phyloP scores from a whole-genome alignment of 2,329 filamentous ascomycete species.

The Curvularia eragrostidis region DNA sequence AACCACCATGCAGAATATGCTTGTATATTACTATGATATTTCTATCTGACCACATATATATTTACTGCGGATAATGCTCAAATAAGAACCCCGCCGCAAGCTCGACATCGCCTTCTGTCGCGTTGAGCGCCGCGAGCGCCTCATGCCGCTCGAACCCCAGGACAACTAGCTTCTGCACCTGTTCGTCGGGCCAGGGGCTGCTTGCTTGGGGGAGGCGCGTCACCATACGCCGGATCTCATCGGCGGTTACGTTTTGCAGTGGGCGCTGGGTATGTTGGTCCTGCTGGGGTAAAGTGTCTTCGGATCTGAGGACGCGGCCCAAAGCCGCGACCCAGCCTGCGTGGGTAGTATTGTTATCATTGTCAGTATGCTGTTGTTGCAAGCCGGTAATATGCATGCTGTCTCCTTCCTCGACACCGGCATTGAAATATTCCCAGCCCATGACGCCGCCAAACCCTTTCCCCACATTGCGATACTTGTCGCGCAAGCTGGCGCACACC shows the following conservation, averaged over 20 bases:
- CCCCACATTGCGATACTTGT: conserved; percentile 59
- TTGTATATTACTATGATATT: no score
- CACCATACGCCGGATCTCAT: conserved; percentile 45
- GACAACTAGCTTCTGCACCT: conserved; percentile 53
- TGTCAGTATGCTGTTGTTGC: conserved; percentile 23
- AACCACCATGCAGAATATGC: neutral
- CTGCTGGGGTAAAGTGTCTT: conserved; percentile 28
- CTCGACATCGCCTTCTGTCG: conserved; percentile 58
- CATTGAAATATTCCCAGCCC: conserved; percentile 96
- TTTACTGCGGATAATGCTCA: conserved; percentile 44
- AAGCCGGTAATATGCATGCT: conserved; percentile 36
- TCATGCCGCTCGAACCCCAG: conserved; percentile 56
- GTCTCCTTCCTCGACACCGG: conserved; percentile 49
- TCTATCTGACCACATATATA: neutral
- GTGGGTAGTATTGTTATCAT: conserved; percentile 25
- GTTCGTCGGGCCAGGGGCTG: conserved; percentile 51
- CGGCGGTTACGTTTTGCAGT: conserved; percentile 34
- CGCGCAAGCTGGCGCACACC: conserved; percentile 64
- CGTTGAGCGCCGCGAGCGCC: conserved; percentile 57
- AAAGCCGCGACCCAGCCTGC: conserved; percentile 72
- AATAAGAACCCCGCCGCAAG: conserved; percentile 58
- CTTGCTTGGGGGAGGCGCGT: conserved; percentile 41
- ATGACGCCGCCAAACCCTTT: conserved; percentile 80
- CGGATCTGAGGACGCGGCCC: conserved; percentile 54
- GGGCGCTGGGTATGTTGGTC: conserved; percentile 23